A percentile compares a stretch with the other conserved stretches of the same genome.
Evolutionary conservation across 257 asterid genomes (phyloP).

Genomic region (Solanum habrochaites): DNA sequence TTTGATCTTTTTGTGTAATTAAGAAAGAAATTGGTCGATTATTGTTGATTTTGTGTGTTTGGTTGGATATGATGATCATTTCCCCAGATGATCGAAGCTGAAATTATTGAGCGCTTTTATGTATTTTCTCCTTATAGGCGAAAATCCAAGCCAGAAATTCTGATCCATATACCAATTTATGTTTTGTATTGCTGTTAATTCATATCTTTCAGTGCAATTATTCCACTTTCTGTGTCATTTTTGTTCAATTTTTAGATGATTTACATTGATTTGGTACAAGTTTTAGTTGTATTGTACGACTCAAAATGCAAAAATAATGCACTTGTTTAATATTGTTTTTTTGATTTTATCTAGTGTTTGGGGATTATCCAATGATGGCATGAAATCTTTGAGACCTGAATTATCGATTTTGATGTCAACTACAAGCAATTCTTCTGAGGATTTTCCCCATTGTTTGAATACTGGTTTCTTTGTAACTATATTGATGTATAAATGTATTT

Average conservation of each 20-base stretch:
- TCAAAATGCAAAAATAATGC: no score
- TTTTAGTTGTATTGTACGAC: neutral
- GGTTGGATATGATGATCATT: conserved; percentile 31
- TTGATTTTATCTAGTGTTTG: no score
- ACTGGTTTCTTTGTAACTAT: fast-evolving
- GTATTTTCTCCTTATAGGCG: conserved; percentile 25
- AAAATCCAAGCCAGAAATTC: conserved; percentile 58
- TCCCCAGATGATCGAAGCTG: conserved; percentile 96
- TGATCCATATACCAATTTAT: conserved; percentile 25
- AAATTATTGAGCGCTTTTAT: conserved; percentile 53
- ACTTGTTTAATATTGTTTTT: no score
- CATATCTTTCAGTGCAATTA: neutral
- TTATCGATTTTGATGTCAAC: neutral
- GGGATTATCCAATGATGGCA: neutral
- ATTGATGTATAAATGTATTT: neutral
- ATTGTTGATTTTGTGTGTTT: neutral
- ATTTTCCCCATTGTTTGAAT: no score
- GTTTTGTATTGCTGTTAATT: no score
- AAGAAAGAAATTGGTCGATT: no score
- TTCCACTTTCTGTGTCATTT: no score
- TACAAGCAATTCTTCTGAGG: neutral
- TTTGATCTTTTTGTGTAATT: neutral
- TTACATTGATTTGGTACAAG: neutral
- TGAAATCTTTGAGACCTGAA: neutral
- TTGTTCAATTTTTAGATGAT: neutral